These are phyloP conservation scores for Gamarada debralockiae DNA, from an alignment of 495 filamentous ascomycete species.

Conservation along the genomic window DNA sequence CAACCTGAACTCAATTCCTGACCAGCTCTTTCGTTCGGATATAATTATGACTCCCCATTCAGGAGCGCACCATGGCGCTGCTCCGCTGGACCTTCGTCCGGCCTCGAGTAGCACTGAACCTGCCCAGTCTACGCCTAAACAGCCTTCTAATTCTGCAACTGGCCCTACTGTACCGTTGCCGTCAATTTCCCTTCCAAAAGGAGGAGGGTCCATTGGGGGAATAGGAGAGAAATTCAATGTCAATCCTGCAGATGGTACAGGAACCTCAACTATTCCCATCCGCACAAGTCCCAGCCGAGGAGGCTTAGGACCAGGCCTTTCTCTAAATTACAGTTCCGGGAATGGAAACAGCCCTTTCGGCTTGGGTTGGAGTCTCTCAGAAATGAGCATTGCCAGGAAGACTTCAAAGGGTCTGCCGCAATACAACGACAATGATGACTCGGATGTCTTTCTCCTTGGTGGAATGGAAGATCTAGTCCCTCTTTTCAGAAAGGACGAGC, in stretches of 20 bases:
- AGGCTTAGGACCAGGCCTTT: constrained; percentile 5
- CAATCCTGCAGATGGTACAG: background rate
- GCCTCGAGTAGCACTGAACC: no score
- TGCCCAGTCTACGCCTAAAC: no score
- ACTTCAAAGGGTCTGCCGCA: constrained; percentile 25
- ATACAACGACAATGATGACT: constrained; percentile 22
- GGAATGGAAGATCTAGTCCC: constrained; percentile 27
- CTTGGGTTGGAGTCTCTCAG: constrained; percentile 26
- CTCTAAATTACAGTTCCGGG: constrained; percentile 27
- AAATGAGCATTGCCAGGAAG: constrained; percentile 25
- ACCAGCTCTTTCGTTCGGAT: no score
- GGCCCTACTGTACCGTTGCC: background rate
- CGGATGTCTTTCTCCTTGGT: constrained; percentile 19
- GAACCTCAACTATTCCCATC: background rate
- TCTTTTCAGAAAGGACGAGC: background rate
- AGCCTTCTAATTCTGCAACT: no score
- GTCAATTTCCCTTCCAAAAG: background rate
- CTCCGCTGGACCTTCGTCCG: no score
- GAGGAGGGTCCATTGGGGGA: background rate
- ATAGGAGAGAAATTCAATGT: constrained; percentile 3
- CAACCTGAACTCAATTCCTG: no score
- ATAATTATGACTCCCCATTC: no score
- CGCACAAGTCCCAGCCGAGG: background rate
- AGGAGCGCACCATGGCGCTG: no score
- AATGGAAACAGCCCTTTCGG: constrained; percentile 32